These are phyloP conservation scores for Claviceps sp. DNA, from an alignment of 2,329 filamentous ascomycete genomes.

Conservation along the genomic window DNA sequence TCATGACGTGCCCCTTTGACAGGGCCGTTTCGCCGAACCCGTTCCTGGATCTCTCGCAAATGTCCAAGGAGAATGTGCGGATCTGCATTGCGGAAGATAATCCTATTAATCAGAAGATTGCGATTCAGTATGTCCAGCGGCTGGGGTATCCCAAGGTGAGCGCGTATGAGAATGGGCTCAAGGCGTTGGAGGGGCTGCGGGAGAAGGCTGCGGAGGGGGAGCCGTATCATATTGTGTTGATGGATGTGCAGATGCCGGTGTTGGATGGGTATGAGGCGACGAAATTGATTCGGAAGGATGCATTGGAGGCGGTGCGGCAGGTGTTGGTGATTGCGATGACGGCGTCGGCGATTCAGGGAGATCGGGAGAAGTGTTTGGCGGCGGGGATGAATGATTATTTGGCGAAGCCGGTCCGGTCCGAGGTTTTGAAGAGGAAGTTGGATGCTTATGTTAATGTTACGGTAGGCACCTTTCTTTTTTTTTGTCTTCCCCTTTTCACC, in stretches of 20 bases:
- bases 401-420: conserved; percentile 84
- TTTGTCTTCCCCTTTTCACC: background rate
- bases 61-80: conserved; percentile 65
- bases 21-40: conserved; percentile 27
- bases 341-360: conserved; percentile 83
- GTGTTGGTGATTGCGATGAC: conserved; percentile 97
- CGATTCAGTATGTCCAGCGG: conserved; percentile 77
- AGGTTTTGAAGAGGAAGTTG: conserved; percentile 74
- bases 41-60: conserved; percentile 53
- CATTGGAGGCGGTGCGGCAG: conserved; percentile 61
- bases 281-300: conserved; percentile 64
- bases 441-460: conserved; percentile 37
- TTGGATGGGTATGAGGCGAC: conserved; percentile 90
- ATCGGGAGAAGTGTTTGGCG: conserved; percentile 88
- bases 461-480: conserved; percentile 10
- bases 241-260: conserved; percentile 95
- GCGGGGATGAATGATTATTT: conserved; percentile 97
- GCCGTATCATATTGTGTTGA: conserved; percentile 82
- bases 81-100: conserved; percentile 95
- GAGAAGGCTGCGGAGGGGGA: conserved; percentile 54
- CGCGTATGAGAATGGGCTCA: conserved; percentile 79
- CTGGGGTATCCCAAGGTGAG: conserved; percentile 72
- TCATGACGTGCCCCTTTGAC: conserved; percentile 20
- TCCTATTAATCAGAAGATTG: conserved; percentile 86
- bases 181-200: conserved; percentile 77